Evolutionary conservation across 495 filamentous ascomycete species (phyloP).

Genomic region (Neurospora sp.): DNA sequence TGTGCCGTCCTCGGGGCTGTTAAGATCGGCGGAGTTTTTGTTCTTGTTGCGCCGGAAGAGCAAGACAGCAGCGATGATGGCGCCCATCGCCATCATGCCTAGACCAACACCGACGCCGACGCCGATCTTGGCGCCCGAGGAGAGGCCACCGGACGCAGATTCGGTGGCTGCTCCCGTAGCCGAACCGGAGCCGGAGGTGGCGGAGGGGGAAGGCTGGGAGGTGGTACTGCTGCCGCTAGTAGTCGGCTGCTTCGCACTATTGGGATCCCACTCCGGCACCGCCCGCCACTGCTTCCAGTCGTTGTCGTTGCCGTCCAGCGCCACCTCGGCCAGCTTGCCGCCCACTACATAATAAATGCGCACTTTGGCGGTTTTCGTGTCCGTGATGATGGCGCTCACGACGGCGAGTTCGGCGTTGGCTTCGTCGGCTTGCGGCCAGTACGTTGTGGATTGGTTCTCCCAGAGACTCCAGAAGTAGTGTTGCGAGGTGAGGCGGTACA

Average conservation of each 20-base stretch:
- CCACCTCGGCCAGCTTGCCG: slow-evolving; percentile 20
- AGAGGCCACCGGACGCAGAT: slow-evolving; percentile 12
- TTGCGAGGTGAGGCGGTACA: slow-evolving; percentile 19
- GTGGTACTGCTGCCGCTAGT: not conserved
- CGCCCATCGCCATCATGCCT: slow-evolving; percentile 17
- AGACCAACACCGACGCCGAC: slow-evolving; percentile 27
- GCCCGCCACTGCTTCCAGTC: slow-evolving; percentile 13
- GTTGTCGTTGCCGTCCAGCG: slow-evolving; percentile 13
- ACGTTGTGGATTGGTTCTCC: slow-evolving; percentile 10
- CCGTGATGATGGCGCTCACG: slow-evolving; percentile 4
- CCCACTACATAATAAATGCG: slow-evolving; percentile 27
- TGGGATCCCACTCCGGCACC: slow-evolving; percentile 2
- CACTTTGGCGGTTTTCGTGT: slow-evolving; percentile 11
- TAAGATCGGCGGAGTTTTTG: not conserved
- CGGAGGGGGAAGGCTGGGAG: not conserved
- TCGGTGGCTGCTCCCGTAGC: not conserved
- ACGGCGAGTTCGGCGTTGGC: slow-evolving; percentile 23
- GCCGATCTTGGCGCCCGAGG: slow-evolving; percentile 26
- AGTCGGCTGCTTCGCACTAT: not conserved
- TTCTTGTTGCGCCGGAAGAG: slow-evolving; percentile 13
- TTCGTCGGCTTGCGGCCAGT: slow-evolving; percentile 27
- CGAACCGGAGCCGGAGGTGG: not conserved
- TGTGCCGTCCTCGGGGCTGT: slow-evolving; percentile 2
- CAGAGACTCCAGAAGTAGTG: slow-evolving; percentile 15
- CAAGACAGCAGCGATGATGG: slow-evolving; percentile 15